A percentile compares a stretch with the other conserved stretches of the same genome.
Conservation (phyloP, 1,284 basidiomycete genomes). For the Trichosporon asahii region DNA sequence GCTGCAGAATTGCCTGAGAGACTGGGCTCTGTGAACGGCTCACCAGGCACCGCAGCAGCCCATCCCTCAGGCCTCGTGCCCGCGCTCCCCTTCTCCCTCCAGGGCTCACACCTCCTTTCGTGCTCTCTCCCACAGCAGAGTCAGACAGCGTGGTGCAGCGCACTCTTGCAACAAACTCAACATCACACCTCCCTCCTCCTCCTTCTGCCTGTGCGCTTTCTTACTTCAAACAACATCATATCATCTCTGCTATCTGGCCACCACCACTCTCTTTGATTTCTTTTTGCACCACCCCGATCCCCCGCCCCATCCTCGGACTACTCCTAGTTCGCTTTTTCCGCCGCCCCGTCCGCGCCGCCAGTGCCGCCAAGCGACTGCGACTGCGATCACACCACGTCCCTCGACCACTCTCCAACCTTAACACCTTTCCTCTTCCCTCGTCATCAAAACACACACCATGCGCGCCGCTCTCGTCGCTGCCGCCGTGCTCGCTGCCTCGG, state of each 20-base stretch:
- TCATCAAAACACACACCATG: constrained; percentile 8
- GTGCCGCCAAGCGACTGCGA: not conserved
- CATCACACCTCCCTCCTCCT: not conserved
- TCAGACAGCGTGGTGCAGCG: not conserved
- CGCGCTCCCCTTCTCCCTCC: not conserved
- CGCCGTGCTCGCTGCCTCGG: constrained; percentile 13
- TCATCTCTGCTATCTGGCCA: not conserved
- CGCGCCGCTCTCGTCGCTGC: constrained; percentile 12
- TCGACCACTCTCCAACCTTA: not conserved
- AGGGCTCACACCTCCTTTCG: not conserved
- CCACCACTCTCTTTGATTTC: not conserved
- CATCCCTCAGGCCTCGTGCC: not conserved
- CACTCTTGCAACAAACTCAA: not conserved
- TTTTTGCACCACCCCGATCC: not conserved
- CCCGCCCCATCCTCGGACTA: not conserved
- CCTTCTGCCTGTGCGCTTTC: not conserved
- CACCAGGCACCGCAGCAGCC: not conserved
- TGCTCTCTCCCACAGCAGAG: not conserved
- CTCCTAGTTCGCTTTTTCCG: not conserved
- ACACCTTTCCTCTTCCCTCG: not conserved
- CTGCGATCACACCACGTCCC: not conserved
- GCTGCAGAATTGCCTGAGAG: not conserved
- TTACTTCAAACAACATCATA: not conserved
- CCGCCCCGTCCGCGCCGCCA: not conserved
- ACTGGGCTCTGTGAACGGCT: not conserved